Evolutionary conservation across 345 rosid species (phyloP), one percentile per base, ranked within the genome.

Genomic region (Eucalyptus marginata): DNA sequence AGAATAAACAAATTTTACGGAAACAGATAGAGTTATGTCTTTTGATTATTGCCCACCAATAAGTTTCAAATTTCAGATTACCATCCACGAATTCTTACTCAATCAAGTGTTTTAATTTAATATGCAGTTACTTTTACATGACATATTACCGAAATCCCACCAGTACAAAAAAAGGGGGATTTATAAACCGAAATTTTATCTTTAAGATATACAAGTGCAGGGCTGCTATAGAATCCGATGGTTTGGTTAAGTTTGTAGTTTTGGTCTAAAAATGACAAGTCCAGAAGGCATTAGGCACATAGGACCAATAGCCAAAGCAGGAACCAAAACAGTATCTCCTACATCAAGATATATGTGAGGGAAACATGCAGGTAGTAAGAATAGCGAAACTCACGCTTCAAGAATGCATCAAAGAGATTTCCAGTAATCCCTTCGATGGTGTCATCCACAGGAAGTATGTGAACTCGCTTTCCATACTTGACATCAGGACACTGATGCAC

Each of bases 401-500:
- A 90, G 92, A 93, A 97, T n/a, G 99, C 98, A 91, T 97, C 99
- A 85, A 96, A 97, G 86, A 97, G 96, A 91, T 95, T 97, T 88
- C 98, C 99, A 81, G 99, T 96, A 79, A 97, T 96, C 17, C 98
- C 99, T 92, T 97, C 99, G 87, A 96, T 92, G 7, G 99, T 94
- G 91, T 96, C 99, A 93, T 97, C 99, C 10, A 97, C 90, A 7
- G 98, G 99, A 87, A 97, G 93, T 46, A 97, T 97, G 94, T 97
- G 99, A 18, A 97, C 99, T 89, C 99, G 97, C 92, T 95, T 96
- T 31, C 99, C 99, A 87, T 97, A 96, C 88, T 97, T 97, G 54
- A 97, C 99, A 94, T 96, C 99, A 24, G 97, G 95, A 88, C 99
- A 96, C 64, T 96, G 99, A 89, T 96, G 99, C 80, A 96, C 96